These are phyloP conservation scores for Mariannaea elegans DNA, from an alignment of 2,329 filamentous ascomycete genomes.

Conservation along the genomic window DNA sequence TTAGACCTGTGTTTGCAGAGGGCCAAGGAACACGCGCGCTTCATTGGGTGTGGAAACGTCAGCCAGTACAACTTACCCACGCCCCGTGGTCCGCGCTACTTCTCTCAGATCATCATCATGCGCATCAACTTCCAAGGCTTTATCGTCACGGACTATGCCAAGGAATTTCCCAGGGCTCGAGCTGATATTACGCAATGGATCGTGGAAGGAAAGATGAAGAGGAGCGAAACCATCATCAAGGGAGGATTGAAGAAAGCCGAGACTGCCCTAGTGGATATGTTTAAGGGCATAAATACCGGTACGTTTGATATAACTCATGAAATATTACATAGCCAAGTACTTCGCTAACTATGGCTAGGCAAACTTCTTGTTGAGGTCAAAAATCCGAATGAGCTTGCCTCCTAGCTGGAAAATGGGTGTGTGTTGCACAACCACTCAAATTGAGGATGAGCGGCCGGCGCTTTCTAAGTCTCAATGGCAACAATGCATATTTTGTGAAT, in stretches of 20 bases:
- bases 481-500: no score
- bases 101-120: conserved; percentile 59
- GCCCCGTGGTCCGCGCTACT: conserved; percentile 65
- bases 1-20: conserved; percentile 50
- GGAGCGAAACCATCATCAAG: conserved; percentile 74
- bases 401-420: no score
- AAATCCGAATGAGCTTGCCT: no score
- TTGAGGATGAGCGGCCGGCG: no score
- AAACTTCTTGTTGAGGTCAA: no score
- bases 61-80: conserved; percentile 71
- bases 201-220: conserved; percentile 75
- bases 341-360: no score
- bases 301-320: conserved; percentile 45
- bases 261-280: conserved; percentile 69
- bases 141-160: conserved; percentile 74
- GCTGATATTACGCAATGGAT: conserved; percentile 73
- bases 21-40: conserved; percentile 75
- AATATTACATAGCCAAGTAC: no score
- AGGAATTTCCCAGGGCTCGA: conserved; percentile 66
- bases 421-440: no score
- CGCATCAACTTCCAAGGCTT: conserved; percentile 74
- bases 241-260: conserved; percentile 74
- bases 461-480: no score
- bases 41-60: conserved; percentile 77
- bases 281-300: conserved; percentile 75